Percentiles rank a stretch among this genome's conserved stretches.
These are phyloP conservation scores for Neurospora discreta DNA, from an alignment of 495 filamentous ascomycete genomes.

Conservation along the genomic window DNA sequence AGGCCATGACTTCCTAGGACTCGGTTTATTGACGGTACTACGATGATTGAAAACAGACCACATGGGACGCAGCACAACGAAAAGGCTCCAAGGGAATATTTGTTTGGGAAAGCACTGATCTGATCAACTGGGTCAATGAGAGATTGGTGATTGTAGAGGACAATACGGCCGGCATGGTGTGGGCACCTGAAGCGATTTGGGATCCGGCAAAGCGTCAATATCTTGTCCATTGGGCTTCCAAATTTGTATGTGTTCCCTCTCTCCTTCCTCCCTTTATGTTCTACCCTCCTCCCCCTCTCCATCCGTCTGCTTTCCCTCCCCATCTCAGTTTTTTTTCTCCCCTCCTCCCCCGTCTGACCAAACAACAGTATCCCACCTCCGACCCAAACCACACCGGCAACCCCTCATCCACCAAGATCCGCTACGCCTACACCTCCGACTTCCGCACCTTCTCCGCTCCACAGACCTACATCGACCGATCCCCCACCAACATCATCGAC, in stretches of 20 bases:
- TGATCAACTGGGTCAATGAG: slow-evolving; percentile 37
- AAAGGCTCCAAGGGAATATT: slow-evolving; percentile 39
- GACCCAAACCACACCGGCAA: slow-evolving; percentile 28
- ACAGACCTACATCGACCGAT: slow-evolving; percentile 32
- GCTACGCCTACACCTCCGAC: slow-evolving; percentile 34
- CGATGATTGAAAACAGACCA: slow-evolving; percentile 21
- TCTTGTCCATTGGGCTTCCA: slow-evolving; percentile 43
- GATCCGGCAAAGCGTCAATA: slow-evolving; percentile 38
- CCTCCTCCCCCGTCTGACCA: not conserved
- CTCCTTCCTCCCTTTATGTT: not conserved
- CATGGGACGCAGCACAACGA: slow-evolving; percentile 40
- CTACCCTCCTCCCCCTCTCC: no score
- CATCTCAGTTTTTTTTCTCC: not conserved
- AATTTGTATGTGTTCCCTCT: slow-evolving; percentile 29
- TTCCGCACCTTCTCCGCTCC: slow-evolving; percentile 31
- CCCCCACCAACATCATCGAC: slow-evolving; percentile 35
- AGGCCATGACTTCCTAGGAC: no score
- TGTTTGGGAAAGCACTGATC: slow-evolving; percentile 42
- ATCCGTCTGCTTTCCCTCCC: no score
- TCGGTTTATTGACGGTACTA: not conserved
- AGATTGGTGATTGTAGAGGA: slow-evolving; percentile 39
- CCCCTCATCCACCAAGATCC: slow-evolving; percentile 30
- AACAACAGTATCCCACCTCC: slow-evolving; percentile 26
- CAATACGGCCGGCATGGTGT: slow-evolving; percentile 42
- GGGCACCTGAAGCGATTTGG: slow-evolving; percentile 45